Base-by-base conservation (phyloP, 495 filamentous ascomycete genomes). In the Hypoxylon lienhwacheense region DNA sequence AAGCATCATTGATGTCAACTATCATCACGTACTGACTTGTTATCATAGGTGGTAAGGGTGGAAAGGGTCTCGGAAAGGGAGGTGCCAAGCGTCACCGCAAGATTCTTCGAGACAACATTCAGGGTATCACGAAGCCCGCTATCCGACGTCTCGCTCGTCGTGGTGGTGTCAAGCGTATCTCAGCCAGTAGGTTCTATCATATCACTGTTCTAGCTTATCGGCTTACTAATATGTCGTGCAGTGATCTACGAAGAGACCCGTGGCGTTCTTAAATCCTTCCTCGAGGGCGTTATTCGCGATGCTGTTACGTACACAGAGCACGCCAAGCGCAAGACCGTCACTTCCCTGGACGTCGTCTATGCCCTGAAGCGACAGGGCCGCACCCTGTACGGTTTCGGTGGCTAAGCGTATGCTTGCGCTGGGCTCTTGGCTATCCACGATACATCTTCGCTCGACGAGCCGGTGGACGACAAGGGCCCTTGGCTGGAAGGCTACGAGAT, bases 151-250 rank as follows among this genome's bases (percentile, higher is more conserved):
- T 99, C 75, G 93, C 93, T 49, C 91, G 91, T 75, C 91, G 91
- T 90, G 91, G 91, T 79, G 91, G 91, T 90, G 91, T 97, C 81
- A 97, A 99, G 90, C 93, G 95, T 97, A 99, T 99, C 80, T 97
- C 95, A 70, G 88, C 88, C 74, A 91, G 84, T 87, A 83, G 63
- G 84, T 81, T 16, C 20, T 20, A 12, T 4, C 1, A 14, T 31
- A 14, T 4, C 3, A 4, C n/a, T 0, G 7, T 25, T 5, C 25
- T 20, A 32, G 10, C 2, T 20, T 3, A 1, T 4, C 20, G 19
- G n/a, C 5, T 4, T 32, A 8, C 22, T 45, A 31, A 45, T 26
- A 22, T 4, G 0, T 47, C 66, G 35, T 43, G 3, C 66, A 79
- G 92, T 85, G 82, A 85, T 99, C 86, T 99, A 99, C 85, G 95